Conservation (phyloP, 805 yeast species). For the Candida tallmaniae region DNA sequence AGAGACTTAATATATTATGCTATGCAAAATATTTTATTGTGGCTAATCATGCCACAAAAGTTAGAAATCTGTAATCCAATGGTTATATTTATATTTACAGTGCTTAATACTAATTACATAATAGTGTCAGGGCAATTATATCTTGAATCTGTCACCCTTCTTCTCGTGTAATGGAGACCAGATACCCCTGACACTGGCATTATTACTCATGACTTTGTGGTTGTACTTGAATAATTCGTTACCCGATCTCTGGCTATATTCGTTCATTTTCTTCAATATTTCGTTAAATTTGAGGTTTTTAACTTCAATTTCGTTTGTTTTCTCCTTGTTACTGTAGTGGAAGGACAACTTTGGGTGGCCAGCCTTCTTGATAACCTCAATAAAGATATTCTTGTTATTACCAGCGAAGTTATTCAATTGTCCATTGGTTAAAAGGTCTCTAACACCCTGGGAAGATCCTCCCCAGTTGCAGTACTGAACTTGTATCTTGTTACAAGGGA, state of each 20-base stretch:
- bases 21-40: no score
- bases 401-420: conserved; percentile 54
- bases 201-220: conserved; percentile 71
- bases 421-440: conserved; percentile 56
- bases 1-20: no score
- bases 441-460: conserved; percentile 84
- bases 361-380: conserved; percentile 59
- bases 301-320: conserved; percentile 61
- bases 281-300: conserved; percentile 62
- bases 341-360: conserved; percentile 77
- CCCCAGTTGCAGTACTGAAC: conserved; percentile 93
- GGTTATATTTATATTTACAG: background rate
- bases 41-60: no score
- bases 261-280: conserved; percentile 59
- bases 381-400: conserved; percentile 61
- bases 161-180: conserved; percentile 93
- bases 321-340: conserved; percentile 29
- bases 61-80: no score
- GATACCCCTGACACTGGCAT: conserved; percentile 86
- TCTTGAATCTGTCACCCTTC: conserved; percentile 37
- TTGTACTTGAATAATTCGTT: conserved; percentile 58
- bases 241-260: conserved; percentile 69
- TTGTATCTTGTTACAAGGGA: conserved; percentile 70
- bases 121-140: conserved; percentile 14
- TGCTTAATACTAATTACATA: no score